Percentiles rank a stretch among this genome's conserved stretches.
Evolutionary conservation across 805 yeast species (phyloP).

Genomic region (Sugiyamaella floridensis): DNA sequence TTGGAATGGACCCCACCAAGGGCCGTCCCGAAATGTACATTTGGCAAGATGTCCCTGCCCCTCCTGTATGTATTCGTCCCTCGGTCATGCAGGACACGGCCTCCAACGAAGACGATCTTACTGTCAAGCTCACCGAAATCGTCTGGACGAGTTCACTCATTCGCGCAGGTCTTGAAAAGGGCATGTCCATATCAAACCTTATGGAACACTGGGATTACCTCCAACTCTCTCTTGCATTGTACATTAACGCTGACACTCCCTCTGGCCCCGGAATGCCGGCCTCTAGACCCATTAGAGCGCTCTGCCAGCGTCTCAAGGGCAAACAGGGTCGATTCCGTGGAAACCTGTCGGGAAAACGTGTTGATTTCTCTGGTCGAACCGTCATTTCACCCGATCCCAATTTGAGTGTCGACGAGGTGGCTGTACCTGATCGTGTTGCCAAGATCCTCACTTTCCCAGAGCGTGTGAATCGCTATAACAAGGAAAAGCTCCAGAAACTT

Average conservation of each 20-base stretch:
- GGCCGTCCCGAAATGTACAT: slow-evolving; percentile 95
- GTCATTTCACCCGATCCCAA: slow-evolving; percentile 99
- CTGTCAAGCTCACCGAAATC: slow-evolving; percentile 91
- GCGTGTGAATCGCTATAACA: slow-evolving; percentile 82
- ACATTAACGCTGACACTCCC: slow-evolving; percentile 93
- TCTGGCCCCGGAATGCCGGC: slow-evolving; percentile 39
- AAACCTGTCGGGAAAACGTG: slow-evolving; percentile 95
- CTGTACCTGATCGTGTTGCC: slow-evolving; percentile 96
- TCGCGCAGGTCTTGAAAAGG: slow-evolving; percentile 90
- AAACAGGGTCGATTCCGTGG: slow-evolving; percentile 99
- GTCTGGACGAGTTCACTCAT: slow-evolving; percentile 96
- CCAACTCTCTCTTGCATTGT: slow-evolving; percentile 93
- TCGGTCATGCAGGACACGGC: slow-evolving; percentile 92
- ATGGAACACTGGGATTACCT: slow-evolving; percentile 99
- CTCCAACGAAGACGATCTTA: slow-evolving; percentile 93
- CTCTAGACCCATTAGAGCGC: slow-evolving; percentile 81
- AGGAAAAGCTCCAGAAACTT: slow-evolving; percentile 64
- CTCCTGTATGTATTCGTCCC: slow-evolving; percentile 98
- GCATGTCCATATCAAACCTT: slow-evolving; percentile 82
- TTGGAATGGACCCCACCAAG: slow-evolving; percentile 81
- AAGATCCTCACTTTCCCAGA: slow-evolving; percentile 95
- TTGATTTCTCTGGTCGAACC: slow-evolving; percentile 95
- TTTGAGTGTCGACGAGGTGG: slow-evolving; percentile 89
- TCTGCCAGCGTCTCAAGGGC: slow-evolving; percentile 96
- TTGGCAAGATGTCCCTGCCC: slow-evolving; percentile 97